Evolutionary conservation across 2,329 filamentous ascomycete species (phyloP), one percentile per base, ranked within the genome.

Genomic region (Pezizomycotina sp.): DNA sequence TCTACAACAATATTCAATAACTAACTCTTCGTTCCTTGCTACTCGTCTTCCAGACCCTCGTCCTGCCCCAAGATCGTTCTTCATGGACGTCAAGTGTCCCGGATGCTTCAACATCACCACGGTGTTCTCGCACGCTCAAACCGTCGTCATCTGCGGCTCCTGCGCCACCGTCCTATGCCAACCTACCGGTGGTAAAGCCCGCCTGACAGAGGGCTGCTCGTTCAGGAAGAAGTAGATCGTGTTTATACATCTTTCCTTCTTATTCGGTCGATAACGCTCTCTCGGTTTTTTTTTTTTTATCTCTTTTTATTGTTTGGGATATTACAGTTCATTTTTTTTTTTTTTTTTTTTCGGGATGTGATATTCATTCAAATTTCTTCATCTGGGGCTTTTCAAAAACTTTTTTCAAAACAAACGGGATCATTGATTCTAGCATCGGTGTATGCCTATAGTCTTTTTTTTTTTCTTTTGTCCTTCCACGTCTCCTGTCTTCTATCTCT

Each of bases 31-130:
- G 30, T 34, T 31, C 30, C 43, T 33, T 18, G 31, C 34, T 33
- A 30, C 39, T 38, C 15, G 18, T 26, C 19, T 27, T 36, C 47
- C 53, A 91, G 83, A 83, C 73, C 54, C 80, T 98, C 58, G 89
- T 98, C 62, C 89, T 58, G 77, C 74, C 53, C 89, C 89, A 58
- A 82, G 89, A 64, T 95, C 86, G 54, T 98, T 95, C 80, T 98
- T 98, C 81, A 98, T 98, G 89, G 89, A 98, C 63, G 89, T 98
- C 72, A 98, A 98, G 79, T 98, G 89, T 80, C 89, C 89, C 63
- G 89, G 89, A 60, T 98, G 89, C 81, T 98, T 95, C 78, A 93
- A 84, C 65, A 98, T 98, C 75, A 98, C 89, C 65, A 98, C 89
- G 64, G 89, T 98, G 67, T 98, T 95, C 81, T 95, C 86, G 50